Base-by-base conservation (phyloP, 2,329 filamentous ascomycete genomes). In the Penicillium brevicompactum region DNA sequence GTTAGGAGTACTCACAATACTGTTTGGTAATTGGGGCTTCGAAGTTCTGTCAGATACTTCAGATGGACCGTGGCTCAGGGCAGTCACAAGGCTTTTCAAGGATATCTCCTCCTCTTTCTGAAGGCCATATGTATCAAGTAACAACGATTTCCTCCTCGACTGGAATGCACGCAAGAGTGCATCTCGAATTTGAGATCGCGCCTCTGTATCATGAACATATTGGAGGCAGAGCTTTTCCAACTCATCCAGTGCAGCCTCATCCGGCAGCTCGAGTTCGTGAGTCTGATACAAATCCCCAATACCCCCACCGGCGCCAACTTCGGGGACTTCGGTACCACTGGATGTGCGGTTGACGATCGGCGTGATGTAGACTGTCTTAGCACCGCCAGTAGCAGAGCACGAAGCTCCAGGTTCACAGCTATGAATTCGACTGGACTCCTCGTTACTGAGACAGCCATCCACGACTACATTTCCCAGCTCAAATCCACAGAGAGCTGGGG, bases 271-370 rank as follows among this genome's bases (percentile, higher is more conserved):
- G 7, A 94, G 73, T 67, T 90, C 87, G 22, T 86, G 84, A 21
- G 82, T 81, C 45, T 87, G 84, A 61, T 87, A 83, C 5, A 95
- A 74, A 70, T 95, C 91, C 2, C 87, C 88, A 11, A 86, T 85
- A 1, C 92, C 92, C 5, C 91, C 92, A 5, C 91, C 92, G 27
- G 90, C 82, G 1, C 91, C 92, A 6, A 87, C 67, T 69, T 97
- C 93, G 2, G 80, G 80, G 31, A 96, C 76, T 21, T 91, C 84
- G 13, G 74, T 72, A 7, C 88, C 89, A 49, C 83, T 74, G 1
- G 41, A 51, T 4, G 62, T 63, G 27, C 87, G 85, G 4, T 86
- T 85, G 14, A 96, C 82, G 41, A 97, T 87, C 0, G 92, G 92
- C 6, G 84, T 85, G 50, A 97, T 93, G 67, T 84, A 87, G 6